A percentile compares a stretch with the other conserved stretches of the same genome.
phyloP scores from a whole-genome alignment of 176 grass and related monocot species.

The Musa troglodytarum region DNA sequence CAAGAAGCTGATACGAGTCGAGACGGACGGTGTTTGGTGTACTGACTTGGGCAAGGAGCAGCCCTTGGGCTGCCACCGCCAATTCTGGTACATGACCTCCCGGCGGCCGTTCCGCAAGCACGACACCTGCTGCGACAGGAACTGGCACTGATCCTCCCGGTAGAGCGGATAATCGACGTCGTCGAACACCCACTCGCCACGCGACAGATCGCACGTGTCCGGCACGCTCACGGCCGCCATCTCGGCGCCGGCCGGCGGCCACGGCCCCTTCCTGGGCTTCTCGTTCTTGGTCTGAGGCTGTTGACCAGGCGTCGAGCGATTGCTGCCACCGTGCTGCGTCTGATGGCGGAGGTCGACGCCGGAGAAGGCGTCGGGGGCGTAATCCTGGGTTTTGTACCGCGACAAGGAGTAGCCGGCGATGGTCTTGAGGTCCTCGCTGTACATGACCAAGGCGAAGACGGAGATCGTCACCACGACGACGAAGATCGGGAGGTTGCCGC shows the following conservation, averaged over 20 bases:
- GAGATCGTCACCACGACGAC: slow-evolving; percentile 39
- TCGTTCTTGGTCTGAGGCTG: neutral
- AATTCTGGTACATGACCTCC: slow-evolving; percentile 71
- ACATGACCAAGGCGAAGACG: slow-evolving; percentile 55
- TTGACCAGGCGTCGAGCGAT: neutral
- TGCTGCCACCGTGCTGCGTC: neutral
- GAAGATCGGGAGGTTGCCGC: slow-evolving; percentile 49
- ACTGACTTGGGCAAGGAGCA: slow-evolving; percentile 41
- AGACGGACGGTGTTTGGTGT: neutral
- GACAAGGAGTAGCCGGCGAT: slow-evolving; percentile 31
- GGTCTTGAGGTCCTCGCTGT: slow-evolving; percentile 64
- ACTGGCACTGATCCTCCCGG: slow-evolving; percentile 43
- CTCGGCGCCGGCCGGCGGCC: neutral
- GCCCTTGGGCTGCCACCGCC: slow-evolving; percentile 83
- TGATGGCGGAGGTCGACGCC: neutral
- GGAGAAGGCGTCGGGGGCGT: neutral
- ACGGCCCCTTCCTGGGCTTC: neutral
- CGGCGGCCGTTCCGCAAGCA: slow-evolving; percentile 69
- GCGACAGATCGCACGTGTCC: slow-evolving; percentile 35
- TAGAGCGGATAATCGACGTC: slow-evolving; percentile 49
- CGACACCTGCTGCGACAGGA: slow-evolving; percentile 65
- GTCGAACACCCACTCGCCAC: slow-evolving; percentile 62
- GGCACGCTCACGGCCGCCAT: neutral
- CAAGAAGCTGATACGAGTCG: neutral
- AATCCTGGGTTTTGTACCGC: slow-evolving; percentile 1